These are phyloP conservation scores for Phyllosticta paracitricarpa DNA, from an alignment of 2,329 filamentous ascomycete species.

Conservation along the genomic window DNA sequence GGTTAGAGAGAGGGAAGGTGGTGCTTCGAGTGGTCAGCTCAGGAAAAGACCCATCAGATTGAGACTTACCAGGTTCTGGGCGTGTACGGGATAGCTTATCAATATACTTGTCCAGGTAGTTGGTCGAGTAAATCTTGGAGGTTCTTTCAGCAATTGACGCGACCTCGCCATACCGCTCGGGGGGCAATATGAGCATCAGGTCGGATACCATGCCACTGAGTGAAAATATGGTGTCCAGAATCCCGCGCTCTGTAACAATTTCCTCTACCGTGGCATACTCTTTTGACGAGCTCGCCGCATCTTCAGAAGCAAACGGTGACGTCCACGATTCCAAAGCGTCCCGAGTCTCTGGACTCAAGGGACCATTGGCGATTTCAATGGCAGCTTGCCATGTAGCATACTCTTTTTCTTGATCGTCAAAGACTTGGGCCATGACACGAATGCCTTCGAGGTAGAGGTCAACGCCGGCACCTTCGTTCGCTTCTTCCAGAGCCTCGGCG, in stretches of 20 bases:
- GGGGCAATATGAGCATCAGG: constrained; percentile 54
- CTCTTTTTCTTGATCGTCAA: constrained; percentile 35
- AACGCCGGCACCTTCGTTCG: constrained; percentile 36
- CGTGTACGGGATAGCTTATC: constrained; percentile 8
- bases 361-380: constrained; percentile 21
- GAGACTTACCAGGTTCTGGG: constrained; percentile 14
- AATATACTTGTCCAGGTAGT: background rate
- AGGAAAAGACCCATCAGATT: background rate
- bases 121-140: constrained; percentile 17
- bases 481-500: constrained; percentile 46
- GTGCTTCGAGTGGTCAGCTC: constrained; percentile 7
- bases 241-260: constrained; percentile 51
- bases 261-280: constrained; percentile 60
- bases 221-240: constrained; percentile 44
- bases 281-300: constrained; percentile 12
- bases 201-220: constrained; percentile 22
- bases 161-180: constrained; percentile 45
- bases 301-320: constrained; percentile 12
- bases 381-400: constrained; percentile 31
- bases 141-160: constrained; percentile 43
- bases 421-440: constrained; percentile 46
- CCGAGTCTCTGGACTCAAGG: constrained; percentile 11
- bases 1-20: constrained; percentile 20
- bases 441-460: constrained; percentile 50
- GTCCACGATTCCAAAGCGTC: constrained; percentile 11